A percentile compares a stretch with the other conserved stretches of the same genome.
Conservation (phyloP, 2,329 filamentous ascomycete genomes). For the Botrytis fabae region DNA sequence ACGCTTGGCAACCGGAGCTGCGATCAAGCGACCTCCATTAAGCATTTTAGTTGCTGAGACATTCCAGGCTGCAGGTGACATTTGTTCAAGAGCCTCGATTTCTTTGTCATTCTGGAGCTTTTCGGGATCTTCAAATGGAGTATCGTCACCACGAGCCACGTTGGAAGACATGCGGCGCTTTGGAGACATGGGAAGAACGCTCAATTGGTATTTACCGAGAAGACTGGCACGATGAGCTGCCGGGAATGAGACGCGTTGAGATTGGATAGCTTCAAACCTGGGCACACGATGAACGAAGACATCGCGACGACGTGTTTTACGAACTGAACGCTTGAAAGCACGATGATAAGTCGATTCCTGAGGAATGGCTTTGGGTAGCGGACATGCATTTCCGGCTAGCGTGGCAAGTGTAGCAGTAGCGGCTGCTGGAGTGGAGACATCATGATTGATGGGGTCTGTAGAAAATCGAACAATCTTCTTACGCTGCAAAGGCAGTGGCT, state of each 20-base stretch:
- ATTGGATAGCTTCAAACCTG: slow-evolving; percentile 85
- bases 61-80: slow-evolving; percentile 61
- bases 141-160: slow-evolving; percentile 70
- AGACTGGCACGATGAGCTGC: slow-evolving; percentile 77
- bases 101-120: slow-evolving; percentile 73
- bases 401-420: slow-evolving; percentile 21
- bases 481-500: slow-evolving; percentile 34
- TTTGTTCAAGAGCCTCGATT: slow-evolving; percentile 74
- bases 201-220: slow-evolving; percentile 80
- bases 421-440: slow-evolving; percentile 28
- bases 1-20: slow-evolving; percentile 62
- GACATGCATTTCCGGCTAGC: slow-evolving; percentile 43
- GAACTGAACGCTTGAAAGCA: slow-evolving; percentile 75
- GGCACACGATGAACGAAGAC: slow-evolving; percentile 81
- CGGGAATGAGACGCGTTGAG: slow-evolving; percentile 72
- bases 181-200: slow-evolving; percentile 64
- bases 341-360: slow-evolving; percentile 83
- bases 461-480: slow-evolving; percentile 81
- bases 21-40: slow-evolving; percentile 64
- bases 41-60: slow-evolving; percentile 61
- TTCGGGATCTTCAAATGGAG: slow-evolving; percentile 61
- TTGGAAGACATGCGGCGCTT: slow-evolving; percentile 72
- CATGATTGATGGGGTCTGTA: slow-evolving; percentile 41
- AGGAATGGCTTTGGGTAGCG: slow-evolving; percentile 52
- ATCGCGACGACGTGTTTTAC: slow-evolving; percentile 67